These are phyloP conservation scores for Apiospora aurea DNA, from an alignment of 2,329 filamentous ascomycete genomes.

Conservation along the genomic window DNA sequence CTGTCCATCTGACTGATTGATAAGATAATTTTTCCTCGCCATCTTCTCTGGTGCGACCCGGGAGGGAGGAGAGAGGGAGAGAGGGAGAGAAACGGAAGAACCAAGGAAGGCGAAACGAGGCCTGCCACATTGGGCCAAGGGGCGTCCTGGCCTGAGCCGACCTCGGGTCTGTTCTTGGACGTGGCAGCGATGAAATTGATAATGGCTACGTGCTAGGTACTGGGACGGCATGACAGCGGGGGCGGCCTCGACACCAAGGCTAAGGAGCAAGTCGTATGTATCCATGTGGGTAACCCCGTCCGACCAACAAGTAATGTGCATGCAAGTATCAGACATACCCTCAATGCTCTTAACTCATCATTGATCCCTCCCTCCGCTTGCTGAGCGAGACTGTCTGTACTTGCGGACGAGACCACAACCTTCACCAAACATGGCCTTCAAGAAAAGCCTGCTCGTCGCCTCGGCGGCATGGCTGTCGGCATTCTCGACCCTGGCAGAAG, in stretches of 20 bases:
- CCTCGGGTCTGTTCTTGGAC: not conserved
- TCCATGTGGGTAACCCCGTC: not conserved
- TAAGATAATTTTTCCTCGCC: slow-evolving; percentile 15
- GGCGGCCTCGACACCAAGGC: not conserved
- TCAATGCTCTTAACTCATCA: not conserved
- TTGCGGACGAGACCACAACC: not conserved
- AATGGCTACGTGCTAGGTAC: not conserved
- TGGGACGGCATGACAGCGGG: not conserved
- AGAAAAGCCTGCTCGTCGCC: slow-evolving; percentile 25
- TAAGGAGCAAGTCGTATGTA: not conserved
- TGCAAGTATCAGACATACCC: not conserved
- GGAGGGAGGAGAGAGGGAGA: not conserved
- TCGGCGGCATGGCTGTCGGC: slow-evolving; percentile 28
- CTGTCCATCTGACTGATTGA: slow-evolving; percentile 23
- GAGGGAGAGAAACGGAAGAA: not conserved
- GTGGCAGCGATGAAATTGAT: slow-evolving; percentile 3
- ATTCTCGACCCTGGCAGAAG: slow-evolving; percentile 39
- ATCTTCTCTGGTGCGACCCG: not conserved
- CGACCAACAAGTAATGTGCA: not conserved
- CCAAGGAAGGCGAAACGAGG: not conserved
- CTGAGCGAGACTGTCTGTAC: not conserved
- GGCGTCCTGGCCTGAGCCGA: not conserved
- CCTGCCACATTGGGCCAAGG: not conserved
- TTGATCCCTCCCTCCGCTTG: not conserved
- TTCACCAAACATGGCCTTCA: slow-evolving; percentile 12